These are phyloP conservation scores for Melastoma malabathricum DNA, from an alignment of 345 rosid genomes.

Conservation along the genomic window DNA sequence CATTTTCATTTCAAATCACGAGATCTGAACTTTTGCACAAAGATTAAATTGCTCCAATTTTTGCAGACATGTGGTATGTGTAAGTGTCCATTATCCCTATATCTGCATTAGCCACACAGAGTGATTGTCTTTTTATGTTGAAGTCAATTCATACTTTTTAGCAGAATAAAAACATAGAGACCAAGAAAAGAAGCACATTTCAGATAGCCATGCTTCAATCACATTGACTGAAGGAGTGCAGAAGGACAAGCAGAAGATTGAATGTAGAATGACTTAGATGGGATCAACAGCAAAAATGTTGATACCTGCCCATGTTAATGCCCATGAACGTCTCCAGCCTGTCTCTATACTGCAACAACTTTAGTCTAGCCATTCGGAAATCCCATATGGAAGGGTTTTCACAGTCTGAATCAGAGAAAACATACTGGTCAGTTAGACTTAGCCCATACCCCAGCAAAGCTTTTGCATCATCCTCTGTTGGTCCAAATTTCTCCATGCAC, in stretches of 20 bases:
- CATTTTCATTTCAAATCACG: no score
- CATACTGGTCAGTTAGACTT: conserved; percentile 35
- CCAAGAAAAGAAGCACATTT: no score
- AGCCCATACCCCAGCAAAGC: conserved; percentile 67
- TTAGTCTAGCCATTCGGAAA: conserved; percentile 65
- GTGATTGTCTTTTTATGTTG: no score
- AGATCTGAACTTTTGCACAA: no score
- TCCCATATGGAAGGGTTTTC: conserved; percentile 52
- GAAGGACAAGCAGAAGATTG: conserved; percentile 12
- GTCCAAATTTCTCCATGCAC: conserved; percentile 64
- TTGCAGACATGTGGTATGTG: no score
- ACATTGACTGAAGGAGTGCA: no score
- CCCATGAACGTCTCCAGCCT: conserved; percentile 87
- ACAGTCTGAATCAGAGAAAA: conserved; percentile 40
- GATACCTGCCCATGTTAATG: conserved; percentile 97
- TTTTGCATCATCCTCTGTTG: conserved; percentile 70
- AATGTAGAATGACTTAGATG: conserved; percentile 19
- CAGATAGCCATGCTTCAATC: no score
- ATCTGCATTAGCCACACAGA: no score
- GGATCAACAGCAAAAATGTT: not conserved
- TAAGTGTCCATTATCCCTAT: no score
- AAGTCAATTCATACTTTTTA: no score
- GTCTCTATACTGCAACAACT: conserved; percentile 68
- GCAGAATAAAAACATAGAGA: no score
- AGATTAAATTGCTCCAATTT: no score